phyloP scores from a whole-genome alignment of 257 asterid genomes.

The Plantago ovata region DNA sequence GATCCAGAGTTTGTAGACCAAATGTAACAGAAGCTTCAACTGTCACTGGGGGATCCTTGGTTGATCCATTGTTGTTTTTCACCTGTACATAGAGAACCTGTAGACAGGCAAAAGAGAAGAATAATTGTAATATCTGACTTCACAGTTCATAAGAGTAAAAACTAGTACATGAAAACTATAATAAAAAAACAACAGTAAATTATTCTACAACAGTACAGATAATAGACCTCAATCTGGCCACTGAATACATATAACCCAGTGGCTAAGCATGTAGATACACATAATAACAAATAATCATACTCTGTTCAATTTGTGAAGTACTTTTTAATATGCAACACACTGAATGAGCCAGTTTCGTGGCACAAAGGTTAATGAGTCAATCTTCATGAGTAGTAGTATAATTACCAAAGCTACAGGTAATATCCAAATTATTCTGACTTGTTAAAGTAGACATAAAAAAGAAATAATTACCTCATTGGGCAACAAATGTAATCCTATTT shows the following conservation, averaged over 20 bases:
- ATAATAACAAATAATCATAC: conserved; percentile 6
- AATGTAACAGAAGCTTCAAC: conserved; percentile 72
- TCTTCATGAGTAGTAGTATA: conserved; percentile 1
- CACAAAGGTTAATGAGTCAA: background rate
- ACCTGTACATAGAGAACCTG: conserved; percentile 63
- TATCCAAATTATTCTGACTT: conserved; percentile 5
- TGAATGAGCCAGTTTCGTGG: background rate
- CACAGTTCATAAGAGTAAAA: too few relatives aligned
- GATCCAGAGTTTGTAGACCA: conserved; percentile 32
- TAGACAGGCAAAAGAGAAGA: conserved; percentile 11
- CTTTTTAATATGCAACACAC: conserved; percentile 8
- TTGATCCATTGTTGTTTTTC: conserved; percentile 65
- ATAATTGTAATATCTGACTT: conserved; percentile 1
- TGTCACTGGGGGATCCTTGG: conserved; percentile 68
- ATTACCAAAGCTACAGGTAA: background rate
- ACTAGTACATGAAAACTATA: background rate
- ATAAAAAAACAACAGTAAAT: conserved; percentile 1
- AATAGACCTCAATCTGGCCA: background rate
- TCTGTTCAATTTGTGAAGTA: background rate
- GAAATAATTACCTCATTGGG: conserved; percentile 51
- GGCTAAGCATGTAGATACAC: conserved; percentile 7
- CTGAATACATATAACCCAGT: conserved; percentile 1
- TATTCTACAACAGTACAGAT: background rate
- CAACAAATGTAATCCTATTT: conserved; percentile 54
- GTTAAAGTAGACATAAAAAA: conserved; percentile 8